Evolutionary conservation across 257 asterid species (phyloP).

Genomic region (Solanum verrucosum): DNA sequence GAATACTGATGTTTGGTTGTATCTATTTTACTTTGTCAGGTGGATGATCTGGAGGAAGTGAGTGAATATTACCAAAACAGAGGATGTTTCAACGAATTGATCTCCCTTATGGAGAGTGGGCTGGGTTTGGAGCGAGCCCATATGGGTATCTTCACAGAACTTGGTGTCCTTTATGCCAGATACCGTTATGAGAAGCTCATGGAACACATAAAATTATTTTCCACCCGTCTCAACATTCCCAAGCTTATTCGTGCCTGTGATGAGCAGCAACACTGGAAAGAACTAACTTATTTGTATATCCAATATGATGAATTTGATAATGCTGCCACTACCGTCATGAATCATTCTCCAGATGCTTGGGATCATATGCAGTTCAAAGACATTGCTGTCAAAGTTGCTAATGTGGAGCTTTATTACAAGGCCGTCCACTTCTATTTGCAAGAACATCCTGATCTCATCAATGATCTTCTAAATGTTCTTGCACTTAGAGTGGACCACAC

Average conservation of each 20-base stretch:
- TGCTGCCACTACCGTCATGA: slow-evolving; percentile 99
- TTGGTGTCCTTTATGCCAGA: slow-evolving; percentile 97
- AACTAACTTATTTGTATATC: slow-evolving; percentile 77
- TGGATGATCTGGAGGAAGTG: slow-evolving; percentile 28
- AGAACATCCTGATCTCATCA: slow-evolving; percentile 98
- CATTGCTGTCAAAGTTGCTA: slow-evolving; percentile 93
- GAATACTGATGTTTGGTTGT: background rate
- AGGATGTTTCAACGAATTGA: slow-evolving; percentile 55
- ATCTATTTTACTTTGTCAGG: slow-evolving; percentile 28
- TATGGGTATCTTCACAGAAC: slow-evolving; percentile 98
- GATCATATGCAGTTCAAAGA: slow-evolving; percentile 99
- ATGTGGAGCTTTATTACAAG: slow-evolving; percentile 96
- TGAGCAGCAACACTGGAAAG: slow-evolving; percentile 99
- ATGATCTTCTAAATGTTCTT: slow-evolving; percentile 91
- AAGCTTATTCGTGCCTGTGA: slow-evolving; percentile 98
- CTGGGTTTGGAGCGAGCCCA: slow-evolving; percentile 99
- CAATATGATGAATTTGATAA: slow-evolving; percentile 98
- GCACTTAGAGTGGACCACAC: slow-evolving; percentile 98
- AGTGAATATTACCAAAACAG: slow-evolving; percentile 25
- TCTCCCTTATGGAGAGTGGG: slow-evolving; percentile 99
- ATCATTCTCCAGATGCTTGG: slow-evolving; percentile 99
- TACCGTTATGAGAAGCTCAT: slow-evolving; percentile 98
- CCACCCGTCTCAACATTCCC: slow-evolving; percentile 95
- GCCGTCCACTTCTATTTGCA: slow-evolving; percentile 98
- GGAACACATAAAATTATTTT: slow-evolving; percentile 95